phyloP scores from a whole-genome alignment of 116 monocot genomes.

The Dioscorea cayenensis region DNA sequence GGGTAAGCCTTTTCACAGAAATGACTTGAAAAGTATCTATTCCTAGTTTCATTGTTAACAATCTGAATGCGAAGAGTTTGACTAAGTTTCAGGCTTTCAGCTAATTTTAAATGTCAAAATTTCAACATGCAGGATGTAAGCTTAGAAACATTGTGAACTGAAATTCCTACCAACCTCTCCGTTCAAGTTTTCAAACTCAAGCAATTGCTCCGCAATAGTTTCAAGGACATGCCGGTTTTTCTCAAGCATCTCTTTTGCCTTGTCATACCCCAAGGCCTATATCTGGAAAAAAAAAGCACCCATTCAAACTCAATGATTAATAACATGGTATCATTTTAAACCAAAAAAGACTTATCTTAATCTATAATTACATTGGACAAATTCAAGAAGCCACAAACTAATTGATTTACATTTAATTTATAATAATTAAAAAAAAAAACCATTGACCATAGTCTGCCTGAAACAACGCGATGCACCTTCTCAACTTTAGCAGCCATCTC shows the following conservation, averaged over 20 bases:
- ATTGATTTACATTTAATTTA: background rate
- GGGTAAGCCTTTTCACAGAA: no score
- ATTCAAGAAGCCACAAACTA: background rate
- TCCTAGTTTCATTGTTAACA: no score
- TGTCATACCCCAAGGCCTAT: slow-evolving; percentile 77
- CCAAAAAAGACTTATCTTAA: background rate
- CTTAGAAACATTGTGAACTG: no score
- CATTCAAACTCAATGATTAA: background rate
- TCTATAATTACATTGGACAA: background rate
- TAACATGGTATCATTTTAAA: background rate
- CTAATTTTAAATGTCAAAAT: no score
- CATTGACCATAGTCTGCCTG: background rate
- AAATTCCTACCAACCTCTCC: slow-evolving; percentile 40
- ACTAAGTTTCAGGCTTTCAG: no score
- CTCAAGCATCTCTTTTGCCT: slow-evolving; percentile 67
- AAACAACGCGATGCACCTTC: slow-evolving; percentile 31
- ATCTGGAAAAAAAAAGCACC: slow-evolving; percentile 31
- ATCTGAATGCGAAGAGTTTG: no score
- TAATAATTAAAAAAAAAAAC: background rate
- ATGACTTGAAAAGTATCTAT: no score
- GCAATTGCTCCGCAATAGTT: slow-evolving; percentile 67
- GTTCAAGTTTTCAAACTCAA: slow-evolving; percentile 68
- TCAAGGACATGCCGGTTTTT: slow-evolving; percentile 64
- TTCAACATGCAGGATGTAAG: no score
- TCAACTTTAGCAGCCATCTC: slow-evolving; percentile 90